phyloP scores from a whole-genome alignment of 768 basidiomycete species.

The Termitomyces sp. region DNA sequence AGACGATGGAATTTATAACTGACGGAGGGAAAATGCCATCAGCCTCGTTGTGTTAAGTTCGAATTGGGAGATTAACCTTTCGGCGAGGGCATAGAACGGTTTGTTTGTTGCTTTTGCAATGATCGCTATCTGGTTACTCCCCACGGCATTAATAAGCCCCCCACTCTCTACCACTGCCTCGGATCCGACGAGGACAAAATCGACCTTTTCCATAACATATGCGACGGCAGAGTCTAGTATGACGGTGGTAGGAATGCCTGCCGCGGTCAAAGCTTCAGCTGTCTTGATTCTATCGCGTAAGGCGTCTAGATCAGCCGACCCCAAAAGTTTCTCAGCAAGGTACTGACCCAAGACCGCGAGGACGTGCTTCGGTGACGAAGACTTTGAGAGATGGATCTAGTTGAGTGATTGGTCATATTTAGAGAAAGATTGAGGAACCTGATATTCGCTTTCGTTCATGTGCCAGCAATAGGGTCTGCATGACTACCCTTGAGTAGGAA shows the following conservation, averaged over 20 bases:
- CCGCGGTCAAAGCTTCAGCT: slow-evolving; percentile 78
- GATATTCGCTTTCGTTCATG: slow-evolving; percentile 91
- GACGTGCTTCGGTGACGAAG: slow-evolving; percentile 94
- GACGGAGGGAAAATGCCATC: slow-evolving; percentile 16
- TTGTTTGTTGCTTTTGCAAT: slow-evolving; percentile 93
- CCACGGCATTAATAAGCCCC: slow-evolving; percentile 86
- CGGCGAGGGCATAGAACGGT: slow-evolving; percentile 93
- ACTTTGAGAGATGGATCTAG: slow-evolving; percentile 36
- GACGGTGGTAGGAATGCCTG: slow-evolving; percentile 92
- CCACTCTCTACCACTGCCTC: slow-evolving; percentile 99
- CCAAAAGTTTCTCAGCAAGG: slow-evolving; percentile 14
- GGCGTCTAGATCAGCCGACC: slow-evolving; percentile 3
- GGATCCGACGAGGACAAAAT: slow-evolving; percentile 93
- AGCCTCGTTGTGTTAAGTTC: slow-evolving; percentile 13
- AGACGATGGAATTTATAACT: slow-evolving; percentile 97
- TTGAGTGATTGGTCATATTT: slow-evolving; percentile 4
- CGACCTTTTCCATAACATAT: slow-evolving; percentile 95
- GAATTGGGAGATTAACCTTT: slow-evolving; percentile 49
- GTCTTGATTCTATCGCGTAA: slow-evolving; percentile 68
- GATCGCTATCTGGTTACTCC: slow-evolving; percentile 94
- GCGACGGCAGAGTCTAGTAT: slow-evolving; percentile 96
- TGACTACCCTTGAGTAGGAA: slow-evolving; percentile 93
- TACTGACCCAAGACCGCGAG: slow-evolving; percentile 79
- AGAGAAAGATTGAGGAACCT: slow-evolving; percentile 27
- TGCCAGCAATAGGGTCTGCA: slow-evolving; percentile 86